These are phyloP conservation scores for Thermomucor indicae-seudaticae DNA, from an alignment of 371 early-diverging fungal genomes.

Conservation along the genomic window DNA sequence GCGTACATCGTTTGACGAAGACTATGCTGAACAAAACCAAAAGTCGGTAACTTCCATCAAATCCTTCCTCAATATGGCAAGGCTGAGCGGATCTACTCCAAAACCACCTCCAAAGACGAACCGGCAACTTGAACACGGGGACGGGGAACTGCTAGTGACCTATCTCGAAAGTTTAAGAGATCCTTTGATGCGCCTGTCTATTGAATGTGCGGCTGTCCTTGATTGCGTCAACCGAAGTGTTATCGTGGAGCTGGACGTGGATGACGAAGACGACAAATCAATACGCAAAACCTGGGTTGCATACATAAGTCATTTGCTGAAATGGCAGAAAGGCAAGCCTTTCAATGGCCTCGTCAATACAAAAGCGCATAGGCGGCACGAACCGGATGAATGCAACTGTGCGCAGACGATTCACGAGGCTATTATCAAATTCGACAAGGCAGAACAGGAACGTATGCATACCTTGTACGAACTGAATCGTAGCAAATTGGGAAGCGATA, in stretches of 20 bases:
- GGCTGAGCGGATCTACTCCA: slow-evolving; percentile 1
- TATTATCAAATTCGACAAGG: slow-evolving; percentile 35
- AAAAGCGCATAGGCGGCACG: slow-evolving; percentile 2
- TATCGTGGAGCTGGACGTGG: slow-evolving; percentile 35
- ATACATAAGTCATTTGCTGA: slow-evolving; percentile 24
- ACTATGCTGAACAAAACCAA: slow-evolving; percentile 19
- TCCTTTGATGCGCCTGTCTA: slow-evolving; percentile 48
- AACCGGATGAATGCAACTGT: slow-evolving; percentile 22
- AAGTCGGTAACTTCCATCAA: slow-evolving; percentile 31
- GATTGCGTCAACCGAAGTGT: slow-evolving; percentile 45
- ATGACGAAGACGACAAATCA: slow-evolving; percentile 42
- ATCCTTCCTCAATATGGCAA: slow-evolving; percentile 26
- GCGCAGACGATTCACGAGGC: slow-evolving; percentile 24
- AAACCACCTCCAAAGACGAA: slow-evolving; percentile 37
- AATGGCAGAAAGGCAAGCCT: slow-evolving; percentile 13
- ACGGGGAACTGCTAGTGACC: slow-evolving; percentile 49
- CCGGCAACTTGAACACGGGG: slow-evolving; percentile 48
- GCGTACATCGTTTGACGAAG: slow-evolving; percentile 10
- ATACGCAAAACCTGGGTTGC: slow-evolving; percentile 33
- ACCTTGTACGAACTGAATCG: slow-evolving; percentile 33
- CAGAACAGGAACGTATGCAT: slow-evolving; percentile 43
- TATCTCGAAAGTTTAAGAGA: slow-evolving; percentile 53
- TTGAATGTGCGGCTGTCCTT: slow-evolving; percentile 43
- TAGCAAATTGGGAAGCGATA: slow-evolving; percentile 26
- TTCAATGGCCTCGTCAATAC: background rate